A percentile compares a stretch with the other conserved stretches of the same genome.
phyloP scores from a whole-genome alignment of 257 asterid genomes.

The Paraleonurus japonicus region DNA sequence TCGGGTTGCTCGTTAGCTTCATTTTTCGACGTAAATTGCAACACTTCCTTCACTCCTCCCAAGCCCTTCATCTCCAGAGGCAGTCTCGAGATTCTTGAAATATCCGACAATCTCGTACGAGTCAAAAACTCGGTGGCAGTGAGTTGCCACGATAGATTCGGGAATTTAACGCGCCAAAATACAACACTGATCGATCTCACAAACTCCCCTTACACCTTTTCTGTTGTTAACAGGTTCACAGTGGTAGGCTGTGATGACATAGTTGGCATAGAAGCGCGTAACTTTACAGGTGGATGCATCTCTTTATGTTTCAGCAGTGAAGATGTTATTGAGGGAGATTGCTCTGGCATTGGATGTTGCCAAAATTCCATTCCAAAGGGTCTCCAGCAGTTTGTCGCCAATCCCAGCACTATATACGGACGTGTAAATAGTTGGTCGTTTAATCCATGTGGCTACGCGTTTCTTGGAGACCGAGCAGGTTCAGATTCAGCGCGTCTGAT shows the following conservation, averaged over 20 bases:
- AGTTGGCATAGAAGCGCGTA: constrained; percentile 13
- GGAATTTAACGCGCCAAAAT: neutral
- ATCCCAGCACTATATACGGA: neutral
- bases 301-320: constrained; percentile 25
- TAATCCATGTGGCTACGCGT: constrained; percentile 45
- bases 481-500: constrained; percentile 26
- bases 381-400: constrained; percentile 23
- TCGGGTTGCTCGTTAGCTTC: constrained; percentile 33
- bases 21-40: constrained; percentile 41
- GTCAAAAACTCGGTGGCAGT: constrained; percentile 24
- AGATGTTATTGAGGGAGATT: constrained; percentile 42
- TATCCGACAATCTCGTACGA: neutral
- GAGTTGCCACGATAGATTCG: constrained; percentile 24
- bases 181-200: neutral
- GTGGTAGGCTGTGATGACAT: constrained; percentile 54
- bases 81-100: constrained; percentile 29
- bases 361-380: constrained; percentile 52
- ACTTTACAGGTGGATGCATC: constrained; percentile 38
- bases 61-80: constrained; percentile 24
- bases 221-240: constrained; percentile 36
- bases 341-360: constrained; percentile 64
- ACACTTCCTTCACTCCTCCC: constrained; percentile 30
- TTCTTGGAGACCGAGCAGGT: constrained; percentile 45
- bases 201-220: constrained; percentile 29
- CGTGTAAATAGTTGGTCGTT: constrained; percentile 31